phyloP scores from a whole-genome alignment of 371 early-diverging fungal species.

The Mortierella sp. region DNA sequence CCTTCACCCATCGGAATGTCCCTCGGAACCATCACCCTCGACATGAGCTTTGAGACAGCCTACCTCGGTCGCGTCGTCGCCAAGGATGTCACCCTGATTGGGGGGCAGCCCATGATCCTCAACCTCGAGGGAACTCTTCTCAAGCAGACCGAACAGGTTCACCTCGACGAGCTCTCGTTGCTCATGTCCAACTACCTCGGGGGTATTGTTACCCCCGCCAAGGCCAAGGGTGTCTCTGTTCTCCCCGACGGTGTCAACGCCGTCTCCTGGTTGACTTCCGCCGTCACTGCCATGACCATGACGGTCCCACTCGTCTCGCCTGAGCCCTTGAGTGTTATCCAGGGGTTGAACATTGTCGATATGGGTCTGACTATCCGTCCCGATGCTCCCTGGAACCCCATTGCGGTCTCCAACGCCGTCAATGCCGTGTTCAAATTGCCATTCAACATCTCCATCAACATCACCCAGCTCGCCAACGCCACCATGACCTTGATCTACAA shows the following conservation, averaged over 20 bases:
- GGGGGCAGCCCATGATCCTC: constrained; percentile 64
- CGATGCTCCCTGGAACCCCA: constrained; percentile 65
- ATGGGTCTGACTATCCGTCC: constrained; percentile 65
- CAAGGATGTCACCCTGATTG: constrained; percentile 60
- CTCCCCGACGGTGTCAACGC: constrained; percentile 68
- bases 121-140: constrained; percentile 65
- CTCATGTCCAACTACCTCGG: constrained; percentile 70
- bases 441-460: constrained; percentile 69
- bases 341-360: constrained; percentile 64
- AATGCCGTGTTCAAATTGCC: constrained; percentile 70
- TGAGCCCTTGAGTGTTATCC: constrained; percentile 65
- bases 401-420: constrained; percentile 62
- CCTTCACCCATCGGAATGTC: constrained; percentile 74
- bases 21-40: constrained; percentile 69
- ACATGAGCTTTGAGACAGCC: constrained; percentile 66
- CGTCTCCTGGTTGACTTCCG: constrained; percentile 68
- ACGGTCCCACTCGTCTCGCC: constrained; percentile 62
- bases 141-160: constrained; percentile 60
- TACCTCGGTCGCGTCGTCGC: constrained; percentile 66
- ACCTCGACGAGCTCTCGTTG: constrained; percentile 61
- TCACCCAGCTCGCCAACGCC: constrained; percentile 66
- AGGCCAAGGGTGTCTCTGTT: constrained; percentile 69
- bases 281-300: constrained; percentile 64
- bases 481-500: constrained; percentile 66
- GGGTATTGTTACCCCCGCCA: constrained; percentile 62